Base-by-base conservation (phyloP, 139 green algal genomes). In the Picochlorum sp. region DNA sequence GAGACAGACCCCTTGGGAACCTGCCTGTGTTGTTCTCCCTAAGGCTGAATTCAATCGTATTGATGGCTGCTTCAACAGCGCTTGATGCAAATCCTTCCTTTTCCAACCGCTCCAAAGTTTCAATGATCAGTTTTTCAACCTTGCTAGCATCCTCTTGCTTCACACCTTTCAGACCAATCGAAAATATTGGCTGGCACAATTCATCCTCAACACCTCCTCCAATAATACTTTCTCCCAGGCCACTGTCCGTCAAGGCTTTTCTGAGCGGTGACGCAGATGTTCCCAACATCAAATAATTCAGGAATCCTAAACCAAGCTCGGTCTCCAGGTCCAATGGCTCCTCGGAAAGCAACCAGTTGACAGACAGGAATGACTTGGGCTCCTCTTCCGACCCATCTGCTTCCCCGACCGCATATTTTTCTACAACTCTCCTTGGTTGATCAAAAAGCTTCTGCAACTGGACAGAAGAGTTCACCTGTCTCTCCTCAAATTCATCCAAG, bases 1-100 rank as follows among this genome's bases (percentile, higher is more conserved):
- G 84, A 24, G 77, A 87, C 10, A 99, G 83, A 3, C 93, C 93
- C 38, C 93, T 83, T 5, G 93, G 93, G 84, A 98, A 98, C 63
- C 75, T 66, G 56, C 92, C 93, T 3, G 93, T 99, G 85, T 99
- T 99, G 86, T 99, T 99, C 79, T 99, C 93, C 11, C 93, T 83
- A 59, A 99, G 77, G 62, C 66, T 78, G 76, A 99, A 99, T 81
- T 99, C 93, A 63, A 97, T 98, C 38, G 88, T 95, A 87, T 99
- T 99, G 51, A 98, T 68, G 6, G 88, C 85, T 4, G 93, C 91
- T 77, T 99, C 92, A 52, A 96, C 78, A 26, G 89, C 79, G 2
- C 79, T 64, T 54, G 72, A 55, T 13, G 61, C 64, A 75, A 96
- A 96, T 28, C 88, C 88, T 50, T 88, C 75, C 20, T 77, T 66